phyloP scores from a whole-genome alignment of 495 filamentous ascomycete species.

The Penicillium samsonianum region DNA sequence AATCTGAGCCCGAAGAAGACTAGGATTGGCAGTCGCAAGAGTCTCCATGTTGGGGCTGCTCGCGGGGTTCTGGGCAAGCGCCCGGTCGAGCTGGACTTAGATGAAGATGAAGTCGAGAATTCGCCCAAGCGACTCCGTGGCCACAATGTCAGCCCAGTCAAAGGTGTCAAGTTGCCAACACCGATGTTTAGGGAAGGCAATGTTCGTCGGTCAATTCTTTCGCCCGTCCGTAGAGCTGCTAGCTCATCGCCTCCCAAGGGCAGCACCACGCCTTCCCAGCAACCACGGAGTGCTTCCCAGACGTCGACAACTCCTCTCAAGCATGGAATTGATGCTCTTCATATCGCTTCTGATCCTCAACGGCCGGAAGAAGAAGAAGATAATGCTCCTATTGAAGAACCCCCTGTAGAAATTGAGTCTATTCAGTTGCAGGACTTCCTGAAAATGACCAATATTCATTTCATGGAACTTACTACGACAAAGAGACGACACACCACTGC shows the following conservation, averaged over 20 bases:
- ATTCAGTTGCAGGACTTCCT: slow-evolving; percentile 92
- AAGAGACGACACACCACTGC: slow-evolving; percentile 85
- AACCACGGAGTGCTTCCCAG: slow-evolving; percentile 18
- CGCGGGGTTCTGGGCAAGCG: slow-evolving; percentile 74
- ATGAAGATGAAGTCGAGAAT: slow-evolving; percentile 62
- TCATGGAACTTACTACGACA: slow-evolving; percentile 93
- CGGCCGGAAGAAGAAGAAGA: slow-evolving; percentile 26
- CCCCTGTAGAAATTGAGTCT: slow-evolving; percentile 54
- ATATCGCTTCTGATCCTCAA: slow-evolving; percentile 28
- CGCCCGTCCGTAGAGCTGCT: slow-evolving; percentile 40
- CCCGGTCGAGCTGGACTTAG: slow-evolving; percentile 68
- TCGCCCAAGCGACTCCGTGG: slow-evolving; percentile 70
- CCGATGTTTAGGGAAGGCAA: slow-evolving; percentile 67
- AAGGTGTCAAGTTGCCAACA: slow-evolving; percentile 66
- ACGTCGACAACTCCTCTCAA: slow-evolving; percentile 30
- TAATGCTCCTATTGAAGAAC: slow-evolving; percentile 18
- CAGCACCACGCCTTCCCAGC: slow-evolving; percentile 41
- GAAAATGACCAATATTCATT: slow-evolving; percentile 91
- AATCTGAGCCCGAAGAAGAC: slow-evolving; percentile 76
- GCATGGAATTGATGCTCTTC: slow-evolving; percentile 25
- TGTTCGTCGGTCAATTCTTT: slow-evolving; percentile 56
- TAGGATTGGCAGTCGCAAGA: slow-evolving; percentile 67
- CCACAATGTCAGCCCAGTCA: slow-evolving; percentile 74
- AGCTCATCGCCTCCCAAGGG: slow-evolving; percentile 37
- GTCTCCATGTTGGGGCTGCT: slow-evolving; percentile 73